phyloP scores from a whole-genome alignment of 2,329 filamentous ascomycete genomes.

The Stromatinia cepivora region DNA sequence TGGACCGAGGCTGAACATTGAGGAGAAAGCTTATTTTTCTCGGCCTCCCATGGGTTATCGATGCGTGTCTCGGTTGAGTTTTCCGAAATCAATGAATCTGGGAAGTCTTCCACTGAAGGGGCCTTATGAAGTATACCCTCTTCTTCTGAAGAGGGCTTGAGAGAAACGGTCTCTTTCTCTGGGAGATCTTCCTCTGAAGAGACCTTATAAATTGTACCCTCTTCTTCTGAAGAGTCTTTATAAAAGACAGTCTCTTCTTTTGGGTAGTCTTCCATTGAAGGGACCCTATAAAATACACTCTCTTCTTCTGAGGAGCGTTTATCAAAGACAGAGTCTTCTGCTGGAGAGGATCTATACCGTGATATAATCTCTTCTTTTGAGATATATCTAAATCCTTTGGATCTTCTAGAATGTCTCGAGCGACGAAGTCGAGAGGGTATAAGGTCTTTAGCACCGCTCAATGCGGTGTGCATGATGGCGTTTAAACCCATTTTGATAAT shows the following conservation, averaged over 20 bases:
- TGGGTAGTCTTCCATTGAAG: not conserved
- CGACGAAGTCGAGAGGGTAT: slow-evolving; percentile 4
- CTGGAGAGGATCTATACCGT: no score
- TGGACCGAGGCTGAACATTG: no score
- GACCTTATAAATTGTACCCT: no score
- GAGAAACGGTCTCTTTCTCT: not conserved
- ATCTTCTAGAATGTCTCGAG: not conserved
- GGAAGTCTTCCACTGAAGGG: not conserved
- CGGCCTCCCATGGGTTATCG: no score
- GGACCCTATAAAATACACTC: no score
- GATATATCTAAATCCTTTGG: not conserved
- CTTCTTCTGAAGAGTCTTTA: no score
- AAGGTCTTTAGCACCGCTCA: not conserved
- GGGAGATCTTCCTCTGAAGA: not conserved
- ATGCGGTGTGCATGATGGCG: not conserved
- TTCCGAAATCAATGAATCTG: no score
- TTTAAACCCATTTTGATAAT: not conserved
- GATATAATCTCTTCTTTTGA: not conserved
- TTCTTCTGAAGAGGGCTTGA: no score
- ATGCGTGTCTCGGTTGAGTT: no score
- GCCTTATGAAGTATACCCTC: no score
- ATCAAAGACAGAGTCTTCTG: not conserved
- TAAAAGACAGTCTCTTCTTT: not conserved
- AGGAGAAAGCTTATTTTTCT: no score
- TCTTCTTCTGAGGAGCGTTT: not conserved